Conservation (phyloP, 2,329 filamentous ascomycete species). For the Venturia nashicola region DNA sequence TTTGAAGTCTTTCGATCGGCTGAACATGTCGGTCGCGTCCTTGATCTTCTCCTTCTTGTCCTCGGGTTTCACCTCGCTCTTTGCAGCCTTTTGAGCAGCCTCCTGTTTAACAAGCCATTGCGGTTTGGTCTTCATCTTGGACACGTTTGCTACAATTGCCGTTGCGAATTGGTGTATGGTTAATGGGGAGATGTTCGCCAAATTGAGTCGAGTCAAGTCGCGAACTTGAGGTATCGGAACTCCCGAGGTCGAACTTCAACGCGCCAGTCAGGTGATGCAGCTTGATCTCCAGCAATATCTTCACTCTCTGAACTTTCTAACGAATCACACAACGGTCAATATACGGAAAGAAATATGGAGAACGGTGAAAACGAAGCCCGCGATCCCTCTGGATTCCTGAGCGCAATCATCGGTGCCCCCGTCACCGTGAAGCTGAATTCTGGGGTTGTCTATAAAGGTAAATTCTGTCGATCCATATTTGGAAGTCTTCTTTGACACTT, state of each 20-base stretch:
- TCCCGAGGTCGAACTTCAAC: not conserved
- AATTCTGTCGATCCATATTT: not conserved
- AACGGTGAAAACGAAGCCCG: slow-evolving; percentile 67
- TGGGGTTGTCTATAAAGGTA: slow-evolving; percentile 96
- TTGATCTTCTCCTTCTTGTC: slow-evolving; percentile 18
- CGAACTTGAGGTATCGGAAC: not conserved
- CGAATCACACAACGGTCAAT: not conserved
- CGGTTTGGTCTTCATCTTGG: slow-evolving; percentile 4
- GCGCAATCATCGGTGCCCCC: slow-evolving; percentile 85
- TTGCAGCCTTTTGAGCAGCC: not conserved
- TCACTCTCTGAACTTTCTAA: not conserved
- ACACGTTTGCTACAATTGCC: not conserved
- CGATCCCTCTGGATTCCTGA: slow-evolving; percentile 86
- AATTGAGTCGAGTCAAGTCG: not conserved
- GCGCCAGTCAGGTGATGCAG: not conserved
- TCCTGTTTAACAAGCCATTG: slow-evolving; percentile 11
- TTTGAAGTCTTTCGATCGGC: slow-evolving; percentile 23
- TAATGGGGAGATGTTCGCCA: not conserved
- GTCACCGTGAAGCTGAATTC: slow-evolving; percentile 98
- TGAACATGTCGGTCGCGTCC: slow-evolving; percentile 26
- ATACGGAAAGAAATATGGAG: slow-evolving; percentile 46
- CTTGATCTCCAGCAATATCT: not conserved
- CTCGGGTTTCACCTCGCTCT: slow-evolving; percentile 14
- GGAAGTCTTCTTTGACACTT: not conserved
- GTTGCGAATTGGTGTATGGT: not conserved